These are phyloP conservation scores for Cyclotella cryptica DNA, from an alignment of 108 stramenopile genomes.

Conservation along the genomic window DNA sequence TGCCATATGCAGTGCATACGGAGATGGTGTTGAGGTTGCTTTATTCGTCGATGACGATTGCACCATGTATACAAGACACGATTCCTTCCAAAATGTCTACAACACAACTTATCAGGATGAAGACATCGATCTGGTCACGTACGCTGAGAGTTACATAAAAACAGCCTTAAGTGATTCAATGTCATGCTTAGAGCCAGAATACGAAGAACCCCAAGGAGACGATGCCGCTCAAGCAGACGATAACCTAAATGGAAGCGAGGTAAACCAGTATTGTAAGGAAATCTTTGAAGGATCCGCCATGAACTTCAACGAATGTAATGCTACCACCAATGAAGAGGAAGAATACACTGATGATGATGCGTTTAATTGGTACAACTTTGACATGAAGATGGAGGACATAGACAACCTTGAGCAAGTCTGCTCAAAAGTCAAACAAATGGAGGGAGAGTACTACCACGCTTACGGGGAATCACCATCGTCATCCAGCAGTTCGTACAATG, in stretches of 20 bases:
- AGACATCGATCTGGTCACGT: conserved; percentile 21
- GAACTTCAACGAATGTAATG: conserved; percentile 21
- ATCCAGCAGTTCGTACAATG: conserved; percentile 14
- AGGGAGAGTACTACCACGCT: conserved; percentile 23
- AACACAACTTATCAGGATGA: conserved; percentile 16
- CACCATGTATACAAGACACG: conserved; percentile 25
- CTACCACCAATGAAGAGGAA: conserved; percentile 15
- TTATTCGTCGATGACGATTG: conserved; percentile 37
- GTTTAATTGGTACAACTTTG: conserved; percentile 40
- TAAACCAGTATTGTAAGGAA: conserved; percentile 37
- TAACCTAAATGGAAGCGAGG: conserved; percentile 7
- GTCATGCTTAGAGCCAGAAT: conserved; percentile 27
- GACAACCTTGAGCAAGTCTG: conserved; percentile 44
- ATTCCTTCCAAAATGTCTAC: conserved; percentile 15
- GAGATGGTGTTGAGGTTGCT: conserved; percentile 40
- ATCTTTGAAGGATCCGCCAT: conserved; percentile 25
- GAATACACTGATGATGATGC: conserved; percentile 14
- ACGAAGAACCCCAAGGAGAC: conserved; percentile 18
- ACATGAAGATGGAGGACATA: conserved; percentile 23
- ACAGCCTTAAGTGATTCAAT: conserved; percentile 27
- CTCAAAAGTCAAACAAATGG: conserved; percentile 25
- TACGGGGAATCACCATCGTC: conserved; percentile 28
- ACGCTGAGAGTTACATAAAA: conserved; percentile 35
- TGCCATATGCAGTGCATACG: conserved; percentile 18
- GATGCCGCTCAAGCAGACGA: conserved; percentile 11